Percentiles rank a stretch among this genome's conserved stretches.
phyloP scores from a whole-genome alignment of 352 stramenopile species.

The Blastocystis sp. region DNA sequence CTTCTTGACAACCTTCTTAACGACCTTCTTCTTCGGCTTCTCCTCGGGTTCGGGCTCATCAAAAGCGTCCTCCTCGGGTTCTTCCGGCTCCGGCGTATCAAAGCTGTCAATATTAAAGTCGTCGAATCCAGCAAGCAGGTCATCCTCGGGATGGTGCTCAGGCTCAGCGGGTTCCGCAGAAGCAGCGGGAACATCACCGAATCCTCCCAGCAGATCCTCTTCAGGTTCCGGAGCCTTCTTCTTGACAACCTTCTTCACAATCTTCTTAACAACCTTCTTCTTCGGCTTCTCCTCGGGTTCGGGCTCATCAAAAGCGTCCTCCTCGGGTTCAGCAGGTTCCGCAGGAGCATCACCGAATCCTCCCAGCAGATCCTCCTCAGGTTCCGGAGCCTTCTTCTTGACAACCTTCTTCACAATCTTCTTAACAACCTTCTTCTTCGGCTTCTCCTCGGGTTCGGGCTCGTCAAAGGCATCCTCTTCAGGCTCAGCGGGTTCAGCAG shows the following conservation, averaged over 20 bases:
- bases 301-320: not conserved
- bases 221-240: conserved; percentile 55
- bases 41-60: conserved; percentile 9
- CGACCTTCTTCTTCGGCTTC: conserved; percentile 45
- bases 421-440: not conserved
- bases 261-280: conserved; percentile 53
- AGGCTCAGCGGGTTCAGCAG: not conserved
- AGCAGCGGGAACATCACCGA: not conserved
- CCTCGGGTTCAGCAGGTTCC: not conserved
- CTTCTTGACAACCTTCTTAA: conserved; percentile 40
- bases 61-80: conserved; percentile 13
- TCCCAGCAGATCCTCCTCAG: conserved; percentile 39
- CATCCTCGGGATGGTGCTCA: conserved; percentile 34
- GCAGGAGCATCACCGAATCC: conserved; percentile 2
- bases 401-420: conserved; percentile 53
- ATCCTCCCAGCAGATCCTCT: conserved; percentile 33
- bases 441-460: not conserved
- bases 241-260: conserved; percentile 57
- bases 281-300: conserved; percentile 38
- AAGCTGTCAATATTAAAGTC: not conserved
- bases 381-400: conserved; percentile 45
- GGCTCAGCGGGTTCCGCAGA: not conserved
- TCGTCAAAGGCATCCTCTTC: conserved; percentile 15
- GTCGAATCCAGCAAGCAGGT: conserved; percentile 18
- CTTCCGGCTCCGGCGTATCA: not conserved